These are phyloP conservation scores for Davidsoniella neocaledoniae DNA, from an alignment of 2,329 filamentous ascomycete species.

Conservation along the genomic window DNA sequence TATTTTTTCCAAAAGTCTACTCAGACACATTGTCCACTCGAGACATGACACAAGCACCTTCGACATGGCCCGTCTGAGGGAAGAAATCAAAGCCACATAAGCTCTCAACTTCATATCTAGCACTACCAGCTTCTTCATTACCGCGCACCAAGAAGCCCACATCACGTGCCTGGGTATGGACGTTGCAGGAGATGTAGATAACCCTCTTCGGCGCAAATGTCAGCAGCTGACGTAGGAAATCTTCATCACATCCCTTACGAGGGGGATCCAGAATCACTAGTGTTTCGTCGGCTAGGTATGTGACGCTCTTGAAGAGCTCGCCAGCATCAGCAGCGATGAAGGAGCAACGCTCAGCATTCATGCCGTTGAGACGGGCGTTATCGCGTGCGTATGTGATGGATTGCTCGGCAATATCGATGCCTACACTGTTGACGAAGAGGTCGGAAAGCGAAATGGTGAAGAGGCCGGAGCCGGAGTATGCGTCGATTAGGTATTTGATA, in stretches of 20 bases:
- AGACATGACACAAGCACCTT: slow-evolving; percentile 28
- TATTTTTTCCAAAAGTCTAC: not conserved
- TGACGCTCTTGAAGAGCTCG: slow-evolving; percentile 46
- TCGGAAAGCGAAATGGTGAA: slow-evolving; percentile 88
- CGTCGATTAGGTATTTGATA: slow-evolving; percentile 84
- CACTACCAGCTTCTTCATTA: slow-evolving; percentile 19
- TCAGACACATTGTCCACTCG: slow-evolving; percentile 2
- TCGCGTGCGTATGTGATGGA: slow-evolving; percentile 63
- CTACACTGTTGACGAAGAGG: slow-evolving; percentile 67
- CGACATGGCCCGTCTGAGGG: slow-evolving; percentile 63
- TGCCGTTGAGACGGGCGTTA: slow-evolving; percentile 64
- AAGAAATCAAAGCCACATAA: slow-evolving; percentile 93
- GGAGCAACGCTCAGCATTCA: slow-evolving; percentile 48
- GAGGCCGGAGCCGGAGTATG: slow-evolving; percentile 91
- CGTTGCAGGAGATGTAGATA: slow-evolving; percentile 93
- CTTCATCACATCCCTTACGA: slow-evolving; percentile 78
- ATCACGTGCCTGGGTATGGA: slow-evolving; percentile 91
- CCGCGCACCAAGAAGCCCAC: slow-evolving; percentile 75
- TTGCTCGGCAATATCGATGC: slow-evolving; percentile 72
- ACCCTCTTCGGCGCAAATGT: slow-evolving; percentile 61
- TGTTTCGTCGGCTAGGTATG: slow-evolving; percentile 54
- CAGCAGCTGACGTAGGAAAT: slow-evolving; percentile 69
- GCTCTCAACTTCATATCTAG: slow-evolving; percentile 72
- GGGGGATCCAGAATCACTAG: slow-evolving; percentile 95
- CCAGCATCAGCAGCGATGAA: slow-evolving; percentile 85